Base-by-base conservation (phyloP, 169 alveolate genomes). In the Plasmodium vivax region DNA sequence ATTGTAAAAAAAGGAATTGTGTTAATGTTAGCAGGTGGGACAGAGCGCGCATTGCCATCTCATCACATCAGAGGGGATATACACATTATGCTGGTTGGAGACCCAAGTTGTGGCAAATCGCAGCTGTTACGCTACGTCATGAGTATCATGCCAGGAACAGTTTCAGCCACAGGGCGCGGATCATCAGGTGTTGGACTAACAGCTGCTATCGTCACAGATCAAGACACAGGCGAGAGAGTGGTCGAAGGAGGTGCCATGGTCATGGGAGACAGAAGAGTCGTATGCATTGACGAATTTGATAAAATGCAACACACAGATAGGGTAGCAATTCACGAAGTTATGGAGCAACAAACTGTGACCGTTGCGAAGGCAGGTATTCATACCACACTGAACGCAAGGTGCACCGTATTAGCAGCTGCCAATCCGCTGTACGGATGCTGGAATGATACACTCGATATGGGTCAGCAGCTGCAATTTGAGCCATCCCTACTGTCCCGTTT, bases 231-330 rank as follows among this genome's bases (percentile, higher is more conserved):
- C 5, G 99, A 99, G 77, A 96, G 99, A 56, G 97, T 98, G 73
- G 98, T 99, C 27, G 99, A 99, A 94, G 99, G 99, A 19, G 99
- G 99, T 27, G 99, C 99, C 27, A 99, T 99, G 99, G 99, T 99
- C 19, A 96, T 99, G 96, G 99, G 99, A 5, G 99, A 99, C 94
- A 96, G 99, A 85, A 99, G 99, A 41, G 95, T 99, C 45, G 99
- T 99, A 4, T 98, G 99, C 95, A 99, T 99, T 84, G 99, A 99
- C 92, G 99, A 99, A 95, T 99, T 99, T 96, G 99, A 99, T 96
- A 99, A 99, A 93, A 99, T 99, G 99, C 98, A 98, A 84, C 98
- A 97, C 88, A 95, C 97, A n/a, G 99, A 99, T 95, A 97, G 99
- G 91, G 99, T 99, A 2, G 99, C 99, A 45, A 99, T 99, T 51